Evolutionary conservation across 2,329 filamentous ascomycete genomes (phyloP).

Genomic region (Colletotrichum sp.): DNA sequence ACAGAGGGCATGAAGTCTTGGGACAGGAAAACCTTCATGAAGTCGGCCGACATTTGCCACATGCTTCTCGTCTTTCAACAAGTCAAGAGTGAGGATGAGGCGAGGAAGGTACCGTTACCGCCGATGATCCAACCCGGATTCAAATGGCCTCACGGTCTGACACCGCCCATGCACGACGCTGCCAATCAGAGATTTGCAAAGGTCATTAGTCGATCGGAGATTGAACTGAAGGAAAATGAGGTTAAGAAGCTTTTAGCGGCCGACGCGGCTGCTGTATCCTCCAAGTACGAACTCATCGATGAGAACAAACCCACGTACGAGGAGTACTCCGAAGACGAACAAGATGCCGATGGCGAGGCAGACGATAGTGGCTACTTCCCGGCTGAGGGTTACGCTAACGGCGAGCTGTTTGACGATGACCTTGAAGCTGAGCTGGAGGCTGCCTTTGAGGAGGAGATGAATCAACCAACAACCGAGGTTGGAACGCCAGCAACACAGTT

Average conservation of each 20-base stretch:
- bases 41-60: constrained; percentile 86
- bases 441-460: constrained; percentile 53
- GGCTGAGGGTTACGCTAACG: constrained; percentile 30
- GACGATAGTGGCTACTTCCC: constrained; percentile 49
- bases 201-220: constrained; percentile 80
- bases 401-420: constrained; percentile 47
- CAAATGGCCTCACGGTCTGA: constrained; percentile 85
- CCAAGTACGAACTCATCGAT: constrained; percentile 70
- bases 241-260: constrained; percentile 76
- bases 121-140: constrained; percentile 71
- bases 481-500: constrained; percentile 46
- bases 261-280: constrained; percentile 66
- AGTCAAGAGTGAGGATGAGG: constrained; percentile 71
- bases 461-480: constrained; percentile 39
- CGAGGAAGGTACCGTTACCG: constrained; percentile 71
- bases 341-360: constrained; percentile 50
- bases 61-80: constrained; percentile 82
- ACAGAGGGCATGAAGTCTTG: constrained; percentile 93
- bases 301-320: constrained; percentile 42
- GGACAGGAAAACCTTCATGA: constrained; percentile 88
- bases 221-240: constrained; percentile 82
- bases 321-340: constrained; percentile 67
- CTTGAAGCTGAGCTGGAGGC: constrained; percentile 62
- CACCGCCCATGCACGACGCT: constrained; percentile 86
- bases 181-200: constrained; percentile 84